Evolutionary conservation across 805 yeast species (phyloP).

Genomic region (Lipomyces sp.): DNA sequence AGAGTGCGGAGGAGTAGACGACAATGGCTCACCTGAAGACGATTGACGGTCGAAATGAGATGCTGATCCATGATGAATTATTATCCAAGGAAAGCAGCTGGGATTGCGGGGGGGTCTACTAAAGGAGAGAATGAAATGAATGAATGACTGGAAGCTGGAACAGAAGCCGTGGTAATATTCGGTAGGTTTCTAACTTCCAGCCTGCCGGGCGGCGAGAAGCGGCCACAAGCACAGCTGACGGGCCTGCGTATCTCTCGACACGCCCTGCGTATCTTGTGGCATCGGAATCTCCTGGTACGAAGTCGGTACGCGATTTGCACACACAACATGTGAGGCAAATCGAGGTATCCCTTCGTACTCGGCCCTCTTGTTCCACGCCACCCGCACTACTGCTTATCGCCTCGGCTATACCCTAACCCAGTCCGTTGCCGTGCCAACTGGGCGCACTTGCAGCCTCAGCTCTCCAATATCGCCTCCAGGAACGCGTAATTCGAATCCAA

Average conservation of each 20-base stretch:
- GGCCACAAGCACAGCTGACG: neutral
- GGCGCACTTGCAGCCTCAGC: neutral
- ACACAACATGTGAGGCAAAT: neutral
- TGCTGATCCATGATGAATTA: slow-evolving; percentile 39
- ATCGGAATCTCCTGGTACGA: neutral
- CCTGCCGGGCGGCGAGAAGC: neutral
- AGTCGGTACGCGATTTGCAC: neutral
- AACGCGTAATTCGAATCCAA: neutral
- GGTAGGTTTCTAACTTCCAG: neutral
- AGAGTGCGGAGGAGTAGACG: neutral
- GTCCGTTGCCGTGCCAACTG: slow-evolving; percentile 5
- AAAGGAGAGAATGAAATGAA: neutral
- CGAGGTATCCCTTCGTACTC: neutral
- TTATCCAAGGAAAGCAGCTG: neutral
- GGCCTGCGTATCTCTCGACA: neutral
- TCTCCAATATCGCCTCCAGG: neutral
- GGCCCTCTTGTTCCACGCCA: neutral
- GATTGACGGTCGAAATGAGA: slow-evolving; percentile 41
- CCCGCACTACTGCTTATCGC: slow-evolving; percentile 3
- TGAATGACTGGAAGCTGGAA: neutral
- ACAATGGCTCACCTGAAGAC: slow-evolving; percentile 38
- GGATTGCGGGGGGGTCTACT: neutral
- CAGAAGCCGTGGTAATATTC: neutral
- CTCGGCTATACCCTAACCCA: neutral
- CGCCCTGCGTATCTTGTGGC: neutral